Conservation (phyloP, 768 basidiomycete species). For the Xerocomellus intermedius region DNA sequence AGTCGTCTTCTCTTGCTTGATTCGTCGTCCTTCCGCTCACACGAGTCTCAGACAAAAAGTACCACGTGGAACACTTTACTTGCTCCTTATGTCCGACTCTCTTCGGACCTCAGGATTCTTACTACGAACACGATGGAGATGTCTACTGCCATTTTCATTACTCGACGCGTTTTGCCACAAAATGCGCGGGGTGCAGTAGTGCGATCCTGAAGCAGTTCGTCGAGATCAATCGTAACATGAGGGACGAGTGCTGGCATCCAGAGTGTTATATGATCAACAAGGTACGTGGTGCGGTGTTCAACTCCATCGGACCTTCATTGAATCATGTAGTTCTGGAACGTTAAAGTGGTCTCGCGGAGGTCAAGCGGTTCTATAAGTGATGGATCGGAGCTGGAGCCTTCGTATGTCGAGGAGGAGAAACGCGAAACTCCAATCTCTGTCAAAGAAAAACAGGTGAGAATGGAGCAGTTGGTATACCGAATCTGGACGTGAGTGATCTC, state of each 20-base stretch:
- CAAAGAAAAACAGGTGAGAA: constrained; percentile 85
- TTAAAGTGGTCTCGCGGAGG: constrained; percentile 80
- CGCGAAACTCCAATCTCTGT: constrained; percentile 74
- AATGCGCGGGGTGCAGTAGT: constrained; percentile 95
- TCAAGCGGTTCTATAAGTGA: constrained; percentile 59
- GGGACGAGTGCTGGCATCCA: constrained; percentile 99
- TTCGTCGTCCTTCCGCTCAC: constrained; percentile 12
- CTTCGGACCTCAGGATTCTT: constrained; percentile 97
- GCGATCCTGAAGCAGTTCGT: constrained; percentile 99
- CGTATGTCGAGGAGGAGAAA: constrained; percentile 75
- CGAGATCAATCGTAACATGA: constrained; percentile 97
- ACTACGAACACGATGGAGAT: constrained; percentile 97
- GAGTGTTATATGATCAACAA: constrained; percentile 99
- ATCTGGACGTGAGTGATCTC: constrained; percentile 88
- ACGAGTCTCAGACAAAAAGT: constrained; percentile 80
- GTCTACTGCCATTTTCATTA: constrained; percentile 99
- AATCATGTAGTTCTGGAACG: constrained; percentile 89
- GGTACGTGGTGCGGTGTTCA: constrained; percentile 43
- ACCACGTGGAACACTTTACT: constrained; percentile 98
- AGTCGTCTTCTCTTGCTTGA: constrained; percentile 31
- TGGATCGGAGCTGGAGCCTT: constrained; percentile 52
- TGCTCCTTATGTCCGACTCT: constrained; percentile 95
- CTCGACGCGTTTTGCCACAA: constrained; percentile 96
- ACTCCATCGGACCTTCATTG: constrained; percentile 10
- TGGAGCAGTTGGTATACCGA: constrained; percentile 97